phyloP scores from a whole-genome alignment of 768 basidiomycete genomes.

The Pisolithus albus region DNA sequence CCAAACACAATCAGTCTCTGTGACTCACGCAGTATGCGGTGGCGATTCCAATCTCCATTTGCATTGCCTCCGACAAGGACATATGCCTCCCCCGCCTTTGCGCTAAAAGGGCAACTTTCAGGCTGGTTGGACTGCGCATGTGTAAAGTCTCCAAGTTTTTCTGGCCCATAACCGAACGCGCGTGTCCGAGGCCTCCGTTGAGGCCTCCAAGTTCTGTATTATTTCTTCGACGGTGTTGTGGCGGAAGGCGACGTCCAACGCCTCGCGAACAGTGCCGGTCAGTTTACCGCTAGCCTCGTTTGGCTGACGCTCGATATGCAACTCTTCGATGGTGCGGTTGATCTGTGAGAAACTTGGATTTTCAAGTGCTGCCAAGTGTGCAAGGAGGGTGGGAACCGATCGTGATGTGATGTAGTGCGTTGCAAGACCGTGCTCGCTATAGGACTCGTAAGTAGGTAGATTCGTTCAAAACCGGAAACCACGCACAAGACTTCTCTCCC shows the following conservation, averaged over 20 bases:
- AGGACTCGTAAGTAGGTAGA: conserved; percentile 7
- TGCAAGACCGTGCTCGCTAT: conserved; percentile 85
- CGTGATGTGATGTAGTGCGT: conserved; percentile 87
- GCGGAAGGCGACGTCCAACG: conserved; percentile 75
- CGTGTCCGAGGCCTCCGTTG: conserved; percentile 34
- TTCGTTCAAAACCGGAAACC: not conserved
- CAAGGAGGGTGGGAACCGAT: conserved; percentile 63
- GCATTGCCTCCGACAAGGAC: conserved; percentile 57
- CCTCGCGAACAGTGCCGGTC: conserved; percentile 58
- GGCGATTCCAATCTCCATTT: conserved; percentile 85
- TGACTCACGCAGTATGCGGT: conserved; percentile 81
- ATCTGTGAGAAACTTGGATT: conserved; percentile 39
- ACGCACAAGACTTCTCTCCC: conserved; percentile 87
- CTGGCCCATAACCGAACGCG: conserved; percentile 67
- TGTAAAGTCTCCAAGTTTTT: conserved; percentile 57
- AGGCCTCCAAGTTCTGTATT: conserved; percentile 42
- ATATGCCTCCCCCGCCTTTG: conserved; percentile 63
- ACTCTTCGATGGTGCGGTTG: conserved; percentile 65
- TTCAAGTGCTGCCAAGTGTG: conserved; percentile 48
- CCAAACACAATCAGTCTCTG: conserved; percentile 1
- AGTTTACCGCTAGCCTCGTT: conserved; percentile 49
- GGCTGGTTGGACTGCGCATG: conserved; percentile 81
- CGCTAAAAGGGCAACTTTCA: conserved; percentile 82
- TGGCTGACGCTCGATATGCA: conserved; percentile 49
- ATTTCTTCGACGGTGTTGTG: conserved; percentile 69